phyloP scores from a whole-genome alignment of 306 rosid species.

The Pyrus pyrifolia region DNA sequence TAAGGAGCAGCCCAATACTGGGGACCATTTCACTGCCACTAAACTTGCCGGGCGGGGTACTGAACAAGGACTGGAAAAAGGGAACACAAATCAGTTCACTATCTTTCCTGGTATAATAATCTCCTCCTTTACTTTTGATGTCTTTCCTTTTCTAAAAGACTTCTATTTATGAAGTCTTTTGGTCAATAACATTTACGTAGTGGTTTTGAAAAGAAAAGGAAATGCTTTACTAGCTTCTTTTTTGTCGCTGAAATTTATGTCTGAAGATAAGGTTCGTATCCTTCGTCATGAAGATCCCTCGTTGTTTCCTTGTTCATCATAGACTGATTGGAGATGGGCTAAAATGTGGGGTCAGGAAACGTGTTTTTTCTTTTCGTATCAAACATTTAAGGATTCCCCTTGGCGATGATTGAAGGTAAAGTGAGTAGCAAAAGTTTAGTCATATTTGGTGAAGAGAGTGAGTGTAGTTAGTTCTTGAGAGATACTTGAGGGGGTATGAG shows the following conservation, averaged over 20 bases:
- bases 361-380: not conserved
- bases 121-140: not conserved
- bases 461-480: not conserved
- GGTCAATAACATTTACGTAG: not conserved
- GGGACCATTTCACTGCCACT: conserved; percentile 39
- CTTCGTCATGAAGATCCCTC: not conserved
- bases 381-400: not conserved
- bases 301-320: not conserved
- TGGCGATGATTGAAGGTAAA: not conserved
- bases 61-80: conserved; percentile 49
- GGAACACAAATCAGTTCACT: conserved; percentile 52
- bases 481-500: not conserved
- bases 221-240: not conserved
- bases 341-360: not conserved
- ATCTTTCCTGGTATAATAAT: conserved; percentile 75
- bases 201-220: not conserved
- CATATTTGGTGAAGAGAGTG: not conserved
- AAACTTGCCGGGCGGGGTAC: conserved; percentile 42
- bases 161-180: not conserved
- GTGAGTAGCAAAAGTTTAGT: not conserved
- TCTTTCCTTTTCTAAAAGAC: not conserved
- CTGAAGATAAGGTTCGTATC: not conserved
- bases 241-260: not conserved
- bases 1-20: conserved; percentile 37
- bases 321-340: not conserved